Evolutionary conservation across 2,329 filamentous ascomycete genomes (phyloP).

Genomic region (Alternaria consortialis): DNA sequence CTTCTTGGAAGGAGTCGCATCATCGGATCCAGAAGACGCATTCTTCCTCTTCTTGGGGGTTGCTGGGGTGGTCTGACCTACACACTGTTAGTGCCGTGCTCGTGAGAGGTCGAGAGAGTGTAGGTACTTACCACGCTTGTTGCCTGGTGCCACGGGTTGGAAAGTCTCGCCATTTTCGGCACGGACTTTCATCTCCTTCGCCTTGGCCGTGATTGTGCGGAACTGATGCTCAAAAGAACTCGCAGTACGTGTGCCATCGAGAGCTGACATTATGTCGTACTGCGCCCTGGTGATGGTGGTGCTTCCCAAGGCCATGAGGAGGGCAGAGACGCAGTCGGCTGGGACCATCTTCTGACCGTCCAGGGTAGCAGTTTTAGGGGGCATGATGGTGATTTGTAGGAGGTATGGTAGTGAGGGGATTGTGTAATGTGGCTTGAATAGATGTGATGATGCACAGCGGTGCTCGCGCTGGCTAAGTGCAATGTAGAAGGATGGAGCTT

Average conservation of each 20-base stretch:
- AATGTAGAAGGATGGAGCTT: background rate
- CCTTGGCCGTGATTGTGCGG: conserved; percentile 31
- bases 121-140: conserved; percentile 36
- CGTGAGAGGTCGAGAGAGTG: background rate
- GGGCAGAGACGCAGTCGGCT: conserved; percentile 34
- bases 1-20: conserved; percentile 31
- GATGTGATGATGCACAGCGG: background rate
- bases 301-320: conserved; percentile 30
- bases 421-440: background rate
- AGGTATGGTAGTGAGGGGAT: background rate
- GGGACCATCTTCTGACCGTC: conserved; percentile 26
- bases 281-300: conserved; percentile 23
- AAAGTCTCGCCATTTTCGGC: conserved; percentile 37
- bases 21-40: conserved; percentile 9
- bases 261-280: conserved; percentile 41
- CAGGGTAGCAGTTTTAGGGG: conserved; percentile 16
- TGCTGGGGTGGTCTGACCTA: conserved; percentile 16
- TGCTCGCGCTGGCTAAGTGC: background rate
- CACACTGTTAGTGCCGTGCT: conserved; percentile 3
- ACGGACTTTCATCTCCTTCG: conserved; percentile 42
- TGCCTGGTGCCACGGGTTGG: conserved; percentile 25
- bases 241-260: conserved; percentile 38
- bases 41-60: conserved; percentile 20
- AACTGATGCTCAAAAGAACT: conserved; percentile 40
- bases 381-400: conserved; percentile 20